phyloP scores from a whole-genome alignment of 2,329 filamentous ascomycete genomes.

The Madurella mycetomatis region DNA sequence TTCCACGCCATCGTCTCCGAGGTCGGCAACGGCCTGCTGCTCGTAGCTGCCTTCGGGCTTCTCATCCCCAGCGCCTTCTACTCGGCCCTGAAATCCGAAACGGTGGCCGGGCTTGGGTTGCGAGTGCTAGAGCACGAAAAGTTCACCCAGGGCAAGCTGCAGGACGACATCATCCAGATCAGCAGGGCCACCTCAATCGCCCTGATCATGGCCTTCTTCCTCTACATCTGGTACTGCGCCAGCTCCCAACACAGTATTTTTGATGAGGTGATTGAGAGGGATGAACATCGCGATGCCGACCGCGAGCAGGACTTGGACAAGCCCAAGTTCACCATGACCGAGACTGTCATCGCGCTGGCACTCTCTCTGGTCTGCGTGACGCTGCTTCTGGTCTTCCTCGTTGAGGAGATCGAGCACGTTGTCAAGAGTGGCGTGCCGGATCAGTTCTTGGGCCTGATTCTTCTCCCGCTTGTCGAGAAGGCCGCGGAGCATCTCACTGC shows the following conservation, averaged over 20 bases:
- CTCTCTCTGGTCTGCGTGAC: slow-evolving; percentile 65
- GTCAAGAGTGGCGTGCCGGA: slow-evolving; percentile 44
- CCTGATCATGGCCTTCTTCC: slow-evolving; percentile 61
- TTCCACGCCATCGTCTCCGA: slow-evolving; percentile 75
- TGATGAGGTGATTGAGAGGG: slow-evolving; percentile 65
- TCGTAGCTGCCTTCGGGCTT: slow-evolving; percentile 52
- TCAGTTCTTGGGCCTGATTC: slow-evolving; percentile 62
- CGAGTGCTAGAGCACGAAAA: neutral
- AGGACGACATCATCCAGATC: slow-evolving; percentile 54
- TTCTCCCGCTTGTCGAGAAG: slow-evolving; percentile 78
- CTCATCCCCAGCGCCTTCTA: slow-evolving; percentile 13
- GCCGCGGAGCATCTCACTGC: slow-evolving; percentile 78
- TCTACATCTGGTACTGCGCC: slow-evolving; percentile 67
- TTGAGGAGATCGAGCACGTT: slow-evolving; percentile 63
- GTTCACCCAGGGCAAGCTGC: slow-evolving; percentile 37
- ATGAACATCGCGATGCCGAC: slow-evolving; percentile 65
- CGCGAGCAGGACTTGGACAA: slow-evolving; percentile 56
- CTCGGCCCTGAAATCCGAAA: slow-evolving; percentile 15
- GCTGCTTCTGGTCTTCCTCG: slow-evolving; percentile 67
- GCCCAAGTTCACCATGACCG: slow-evolving; percentile 68
- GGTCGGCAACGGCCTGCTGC: slow-evolving; percentile 68
- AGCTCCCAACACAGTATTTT: slow-evolving; percentile 72
- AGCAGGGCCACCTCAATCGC: slow-evolving; percentile 67
- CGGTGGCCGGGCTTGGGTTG: neutral
- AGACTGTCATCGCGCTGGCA: slow-evolving; percentile 61